These are phyloP conservation scores for Entrophospora sp. DNA, from an alignment of 192 early-diverging fungal genomes.

Conservation along the genomic window DNA sequence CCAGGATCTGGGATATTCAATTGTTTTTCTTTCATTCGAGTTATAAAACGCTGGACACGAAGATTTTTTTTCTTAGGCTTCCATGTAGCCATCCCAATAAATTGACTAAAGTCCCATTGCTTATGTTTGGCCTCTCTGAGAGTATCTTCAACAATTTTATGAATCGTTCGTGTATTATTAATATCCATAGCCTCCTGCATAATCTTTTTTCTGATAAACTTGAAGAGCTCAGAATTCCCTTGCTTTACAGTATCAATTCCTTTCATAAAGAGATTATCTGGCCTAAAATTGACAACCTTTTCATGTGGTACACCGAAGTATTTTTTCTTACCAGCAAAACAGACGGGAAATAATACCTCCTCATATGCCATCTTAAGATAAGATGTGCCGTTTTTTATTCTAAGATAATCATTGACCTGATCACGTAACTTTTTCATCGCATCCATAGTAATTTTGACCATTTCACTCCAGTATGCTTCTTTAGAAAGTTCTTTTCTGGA, in stretches of 20 bases:
- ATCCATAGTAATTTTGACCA: conserved; percentile 12
- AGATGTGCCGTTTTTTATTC: conserved; percentile 1
- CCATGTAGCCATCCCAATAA: background rate
- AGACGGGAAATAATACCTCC: conserved; percentile 8
- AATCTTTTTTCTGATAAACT: background rate
- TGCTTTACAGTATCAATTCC: conserved; percentile 8
- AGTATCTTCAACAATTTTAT: conserved; percentile 2
- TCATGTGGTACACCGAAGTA: background rate
- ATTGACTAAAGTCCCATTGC: background rate
- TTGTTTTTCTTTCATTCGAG: background rate
- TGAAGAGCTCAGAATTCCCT: background rate
- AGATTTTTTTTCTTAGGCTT: background rate
- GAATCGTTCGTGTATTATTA: background rate
- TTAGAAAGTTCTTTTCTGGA: background rate
- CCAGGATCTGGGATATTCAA: background rate
- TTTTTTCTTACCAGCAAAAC: conserved; percentile 11
- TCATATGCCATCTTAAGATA: conserved; percentile 12
- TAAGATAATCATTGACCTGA: background rate
- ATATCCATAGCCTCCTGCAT: background rate
- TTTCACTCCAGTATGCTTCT: background rate
- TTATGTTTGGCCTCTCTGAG: background rate
- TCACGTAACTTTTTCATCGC: background rate
- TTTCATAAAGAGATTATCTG: conserved; percentile 6
- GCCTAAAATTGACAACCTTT: background rate
- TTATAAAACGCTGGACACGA: background rate